Conservation (phyloP, 106 monocot species). For the Posidonia australis region DNA sequence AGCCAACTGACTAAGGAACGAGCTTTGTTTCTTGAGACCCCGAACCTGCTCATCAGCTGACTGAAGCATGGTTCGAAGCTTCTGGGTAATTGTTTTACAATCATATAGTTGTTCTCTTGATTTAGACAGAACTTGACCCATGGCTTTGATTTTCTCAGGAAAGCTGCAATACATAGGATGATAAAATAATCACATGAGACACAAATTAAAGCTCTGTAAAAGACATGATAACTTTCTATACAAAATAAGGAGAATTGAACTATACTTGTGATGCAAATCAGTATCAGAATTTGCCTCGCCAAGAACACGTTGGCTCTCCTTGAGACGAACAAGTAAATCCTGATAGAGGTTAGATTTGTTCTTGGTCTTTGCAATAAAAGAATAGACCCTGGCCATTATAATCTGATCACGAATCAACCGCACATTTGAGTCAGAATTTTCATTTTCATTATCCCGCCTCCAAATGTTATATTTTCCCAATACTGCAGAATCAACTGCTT, state of each 20-base stretch:
- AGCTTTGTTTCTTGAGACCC: slow-evolving; percentile 58
- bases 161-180: slow-evolving; percentile 21
- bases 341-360: slow-evolving; percentile 54
- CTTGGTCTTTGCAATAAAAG: slow-evolving; percentile 51
- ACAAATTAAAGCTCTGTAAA: background rate
- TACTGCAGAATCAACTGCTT: slow-evolving; percentile 53
- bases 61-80: slow-evolving; percentile 60
- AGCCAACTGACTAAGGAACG: slow-evolving; percentile 64
- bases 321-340: slow-evolving; percentile 37
- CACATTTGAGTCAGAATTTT: slow-evolving; percentile 51
- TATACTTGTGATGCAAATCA: slow-evolving; percentile 50
- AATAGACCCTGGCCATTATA: slow-evolving; percentile 61
- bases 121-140: slow-evolving; percentile 61
- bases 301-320: slow-evolving; percentile 52
- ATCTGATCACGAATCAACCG: slow-evolving; percentile 55
- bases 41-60: slow-evolving; percentile 62
- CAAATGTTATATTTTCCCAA: slow-evolving; percentile 66
- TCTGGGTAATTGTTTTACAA: slow-evolving; percentile 45
- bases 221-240: background rate
- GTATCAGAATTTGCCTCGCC: slow-evolving; percentile 60
- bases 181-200: background rate
- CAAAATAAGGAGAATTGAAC: background rate
- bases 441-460: slow-evolving; percentile 56
- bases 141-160: slow-evolving; percentile 47
- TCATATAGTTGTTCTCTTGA: slow-evolving; percentile 51